phyloP scores from a whole-genome alignment of 306 rosid species.

The Nissolia schottii region DNA sequence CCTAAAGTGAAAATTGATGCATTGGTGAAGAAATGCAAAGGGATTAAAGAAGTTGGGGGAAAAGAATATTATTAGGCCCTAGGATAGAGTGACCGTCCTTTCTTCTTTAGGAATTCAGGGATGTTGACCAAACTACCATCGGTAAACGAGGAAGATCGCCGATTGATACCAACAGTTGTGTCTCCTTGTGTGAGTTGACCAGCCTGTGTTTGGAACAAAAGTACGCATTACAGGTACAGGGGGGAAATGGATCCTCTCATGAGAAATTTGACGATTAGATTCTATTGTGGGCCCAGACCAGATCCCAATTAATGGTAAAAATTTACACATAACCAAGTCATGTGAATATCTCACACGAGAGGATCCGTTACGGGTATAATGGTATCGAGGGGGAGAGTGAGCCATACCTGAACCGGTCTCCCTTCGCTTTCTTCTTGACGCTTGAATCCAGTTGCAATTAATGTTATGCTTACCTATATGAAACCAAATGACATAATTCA shows the following conservation, averaged over 20 bases:
- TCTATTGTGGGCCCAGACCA: too few species aligned
- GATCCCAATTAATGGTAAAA: too few species aligned
- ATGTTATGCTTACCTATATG: constrained; percentile 74
- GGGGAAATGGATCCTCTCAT: too few species aligned
- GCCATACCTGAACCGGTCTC: constrained; percentile 57
- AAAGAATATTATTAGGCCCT: constrained; percentile 47
- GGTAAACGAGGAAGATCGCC: constrained; percentile 52
- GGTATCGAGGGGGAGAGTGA: background rate
- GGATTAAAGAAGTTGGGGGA: background rate
- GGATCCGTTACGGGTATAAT: background rate
- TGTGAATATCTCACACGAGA: too few species aligned
- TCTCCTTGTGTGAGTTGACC: constrained; percentile 63
- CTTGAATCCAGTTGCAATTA: constrained; percentile 90
- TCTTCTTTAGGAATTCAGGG: constrained; percentile 83
- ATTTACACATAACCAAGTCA: too few species aligned
- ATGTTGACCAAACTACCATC: constrained; percentile 68
- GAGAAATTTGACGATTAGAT: too few species aligned
- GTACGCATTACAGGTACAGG: background rate
- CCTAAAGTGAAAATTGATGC: constrained; percentile 28
- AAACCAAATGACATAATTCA: background rate
- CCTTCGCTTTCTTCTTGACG: constrained; percentile 81
- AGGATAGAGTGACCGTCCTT: constrained; percentile 76
- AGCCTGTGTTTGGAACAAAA: constrained; percentile 38
- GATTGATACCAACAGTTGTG: constrained; percentile 38
- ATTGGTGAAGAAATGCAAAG: constrained; percentile 10